Evolutionary conservation across 1,284 basidiomycete genomes (phyloP).

Genomic region (Binderoboletus segoi): DNA sequence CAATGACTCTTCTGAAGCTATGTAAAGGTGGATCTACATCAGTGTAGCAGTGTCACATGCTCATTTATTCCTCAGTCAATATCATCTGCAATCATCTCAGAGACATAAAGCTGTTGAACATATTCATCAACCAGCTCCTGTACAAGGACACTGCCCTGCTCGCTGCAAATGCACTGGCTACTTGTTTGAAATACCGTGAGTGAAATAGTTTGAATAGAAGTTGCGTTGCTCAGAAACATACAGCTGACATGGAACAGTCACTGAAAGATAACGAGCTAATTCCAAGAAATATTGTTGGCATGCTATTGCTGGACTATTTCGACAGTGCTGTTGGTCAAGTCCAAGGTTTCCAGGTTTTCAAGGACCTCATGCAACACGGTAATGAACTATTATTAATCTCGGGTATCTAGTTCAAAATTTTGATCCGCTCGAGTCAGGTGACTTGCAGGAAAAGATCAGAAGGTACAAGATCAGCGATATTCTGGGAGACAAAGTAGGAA

Average conservation of each 20-base stretch:
- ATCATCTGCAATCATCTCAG: slow-evolving; percentile 6
- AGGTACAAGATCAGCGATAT: slow-evolving; percentile 3
- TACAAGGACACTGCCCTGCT: slow-evolving; percentile 9
- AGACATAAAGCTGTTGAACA: not conserved
- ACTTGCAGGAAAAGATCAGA: slow-evolving; percentile 4
- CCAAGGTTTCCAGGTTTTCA: slow-evolving; percentile 15
- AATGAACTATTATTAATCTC: not conserved
- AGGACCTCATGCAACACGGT: slow-evolving; percentile 15
- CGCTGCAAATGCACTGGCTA: slow-evolving; percentile 19
- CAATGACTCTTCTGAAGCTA: slow-evolving; percentile 22
- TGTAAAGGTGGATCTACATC: slow-evolving; percentile 11
- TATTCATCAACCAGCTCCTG: slow-evolving; percentile 14
- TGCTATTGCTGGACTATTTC: slow-evolving; percentile 16
- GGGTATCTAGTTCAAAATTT: not conserved
- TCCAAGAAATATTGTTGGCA: slow-evolving; percentile 14
- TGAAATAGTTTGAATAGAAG: not conserved
- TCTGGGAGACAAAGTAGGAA: slow-evolving; percentile 3
- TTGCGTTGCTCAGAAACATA: not conserved
- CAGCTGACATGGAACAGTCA: slow-evolving; percentile 21
- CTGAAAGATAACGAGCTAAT: not conserved
- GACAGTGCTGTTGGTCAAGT: slow-evolving; percentile 16
- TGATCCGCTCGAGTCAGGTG: not conserved
- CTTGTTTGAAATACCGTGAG: slow-evolving; percentile 22
- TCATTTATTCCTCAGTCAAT: slow-evolving; percentile 7
- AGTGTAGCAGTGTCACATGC: not conserved